phyloP scores from a whole-genome alignment of 1,284 basidiomycete genomes.

The Cutaneotrichosporon dermatis region DNA sequence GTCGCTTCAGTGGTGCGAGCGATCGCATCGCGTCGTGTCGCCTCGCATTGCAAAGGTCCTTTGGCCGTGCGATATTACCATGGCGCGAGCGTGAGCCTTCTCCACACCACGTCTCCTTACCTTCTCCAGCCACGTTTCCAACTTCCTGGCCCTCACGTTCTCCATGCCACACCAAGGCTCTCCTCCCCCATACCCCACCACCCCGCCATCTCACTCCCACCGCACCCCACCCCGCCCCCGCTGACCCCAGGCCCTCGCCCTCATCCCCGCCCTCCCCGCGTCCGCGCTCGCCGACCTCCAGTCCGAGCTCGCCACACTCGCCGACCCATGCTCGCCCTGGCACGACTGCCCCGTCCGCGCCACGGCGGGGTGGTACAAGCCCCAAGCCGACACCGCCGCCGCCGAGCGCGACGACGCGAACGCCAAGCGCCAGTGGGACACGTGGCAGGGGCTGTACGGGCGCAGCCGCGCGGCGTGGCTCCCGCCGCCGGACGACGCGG shows the following conservation, averaged over 20 bases:
- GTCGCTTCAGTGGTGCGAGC: background rate
- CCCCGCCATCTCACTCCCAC: background rate
- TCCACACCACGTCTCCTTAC: no score
- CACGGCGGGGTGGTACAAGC: background rate
- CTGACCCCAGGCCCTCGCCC: conserved; percentile 5
- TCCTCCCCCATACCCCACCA: background rate
- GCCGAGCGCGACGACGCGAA: background rate
- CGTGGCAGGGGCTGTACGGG: background rate
- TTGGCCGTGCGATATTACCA: no score
- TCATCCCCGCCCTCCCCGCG: background rate
- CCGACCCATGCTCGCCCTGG: background rate
- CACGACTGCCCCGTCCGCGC: background rate
- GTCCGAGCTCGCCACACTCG: background rate
- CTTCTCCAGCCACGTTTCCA: no score
- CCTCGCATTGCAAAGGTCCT: no score
- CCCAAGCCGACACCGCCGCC: background rate
- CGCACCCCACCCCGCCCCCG: background rate
- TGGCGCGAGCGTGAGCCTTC: no score
- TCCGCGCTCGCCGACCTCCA: background rate
- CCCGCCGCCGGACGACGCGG: background rate
- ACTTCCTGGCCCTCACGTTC: no score
- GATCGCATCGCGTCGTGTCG: background rate
- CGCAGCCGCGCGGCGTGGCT: background rate
- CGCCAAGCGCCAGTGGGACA: background rate
- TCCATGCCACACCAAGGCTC: no score